phyloP scores from a whole-genome alignment of 495 filamentous ascomycete species.

The Alectoria sarmentosa region DNA sequence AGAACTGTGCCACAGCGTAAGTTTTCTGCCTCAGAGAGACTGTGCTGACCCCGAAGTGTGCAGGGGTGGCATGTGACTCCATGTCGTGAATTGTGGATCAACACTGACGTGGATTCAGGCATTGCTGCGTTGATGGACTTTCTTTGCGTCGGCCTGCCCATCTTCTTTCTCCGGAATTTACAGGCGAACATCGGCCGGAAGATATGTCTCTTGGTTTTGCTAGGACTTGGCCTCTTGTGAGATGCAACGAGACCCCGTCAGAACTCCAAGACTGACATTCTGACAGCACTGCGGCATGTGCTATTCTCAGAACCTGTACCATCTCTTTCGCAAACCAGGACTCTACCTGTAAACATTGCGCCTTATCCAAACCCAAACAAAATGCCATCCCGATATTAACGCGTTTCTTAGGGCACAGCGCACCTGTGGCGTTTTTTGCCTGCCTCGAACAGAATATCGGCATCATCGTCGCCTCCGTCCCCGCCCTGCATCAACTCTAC shows the following conservation, averaged over 20 bases:
- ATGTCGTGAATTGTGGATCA: not conserved
- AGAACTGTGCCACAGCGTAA: too few species aligned
- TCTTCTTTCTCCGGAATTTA: constrained; percentile 9
- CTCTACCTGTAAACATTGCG: not conserved
- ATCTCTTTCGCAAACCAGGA: not conserved
- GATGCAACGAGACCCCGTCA: not conserved
- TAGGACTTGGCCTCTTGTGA: constrained; percentile 17
- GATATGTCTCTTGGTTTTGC: not conserved
- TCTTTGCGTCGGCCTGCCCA: constrained; percentile 4
- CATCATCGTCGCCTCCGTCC: not conserved
- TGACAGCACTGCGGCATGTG: not conserved
- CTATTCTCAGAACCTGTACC: not conserved
- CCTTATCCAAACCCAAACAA: not conserved
- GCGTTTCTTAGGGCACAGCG: not conserved
- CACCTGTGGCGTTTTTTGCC: not conserved
- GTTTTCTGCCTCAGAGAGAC: too few species aligned
- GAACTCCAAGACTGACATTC: not conserved
- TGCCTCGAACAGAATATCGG: constrained; percentile 1
- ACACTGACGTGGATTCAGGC: not conserved
- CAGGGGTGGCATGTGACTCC: not conserved
- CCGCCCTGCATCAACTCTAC: not conserved
- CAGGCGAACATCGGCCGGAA: constrained; percentile 3
- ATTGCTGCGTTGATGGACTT: constrained; percentile 4
- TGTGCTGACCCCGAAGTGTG: too few species aligned
- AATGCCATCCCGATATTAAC: not conserved